phyloP scores from a whole-genome alignment of 768 basidiomycete species.

The Dendrothele bispora region DNA sequence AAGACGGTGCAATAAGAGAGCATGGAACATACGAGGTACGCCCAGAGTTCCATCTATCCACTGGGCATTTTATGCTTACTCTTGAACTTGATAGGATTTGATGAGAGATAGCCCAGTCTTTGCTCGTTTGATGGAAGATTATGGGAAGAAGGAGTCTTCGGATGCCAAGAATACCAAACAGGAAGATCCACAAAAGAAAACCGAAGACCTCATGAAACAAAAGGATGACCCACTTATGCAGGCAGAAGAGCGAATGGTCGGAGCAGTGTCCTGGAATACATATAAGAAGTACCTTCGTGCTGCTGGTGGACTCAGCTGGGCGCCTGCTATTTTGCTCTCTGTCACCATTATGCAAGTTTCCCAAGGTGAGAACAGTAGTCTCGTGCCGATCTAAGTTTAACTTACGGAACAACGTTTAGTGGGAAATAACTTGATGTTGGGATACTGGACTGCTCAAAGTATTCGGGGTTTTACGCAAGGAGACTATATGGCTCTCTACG shows the following conservation, averaged over 20 bases:
- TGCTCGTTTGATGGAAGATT: constrained; percentile 54
- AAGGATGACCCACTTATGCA: constrained; percentile 38
- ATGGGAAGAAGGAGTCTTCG: constrained; percentile 36
- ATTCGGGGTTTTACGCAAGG: constrained; percentile 57
- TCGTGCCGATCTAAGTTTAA: neutral
- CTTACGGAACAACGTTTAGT: constrained; percentile 35
- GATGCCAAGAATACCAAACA: constrained; percentile 7
- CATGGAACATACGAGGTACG: constrained; percentile 58
- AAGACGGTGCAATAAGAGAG: constrained; percentile 57
- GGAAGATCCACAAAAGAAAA: constrained; percentile 27
- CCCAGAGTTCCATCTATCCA: neutral
- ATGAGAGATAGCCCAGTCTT: constrained; percentile 43
- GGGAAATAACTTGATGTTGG: constrained; percentile 65
- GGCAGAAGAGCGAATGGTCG: constrained; percentile 56
- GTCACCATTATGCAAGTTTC: constrained; percentile 49
- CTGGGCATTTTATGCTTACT: constrained; percentile 1
- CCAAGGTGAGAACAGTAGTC: constrained; percentile 35
- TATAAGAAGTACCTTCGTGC: constrained; percentile 48
- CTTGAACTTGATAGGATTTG: constrained; percentile 35
- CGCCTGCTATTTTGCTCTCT: constrained; percentile 42
- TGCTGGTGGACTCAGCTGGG: constrained; percentile 51
- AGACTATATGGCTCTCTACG: constrained; percentile 68
- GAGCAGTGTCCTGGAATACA: constrained; percentile 48
- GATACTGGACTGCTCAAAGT: constrained; percentile 66
- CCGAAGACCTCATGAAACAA: constrained; percentile 9